Conservation (phyloP, 2,329 filamentous ascomycete species). For the Diplocarpon mali region DNA sequence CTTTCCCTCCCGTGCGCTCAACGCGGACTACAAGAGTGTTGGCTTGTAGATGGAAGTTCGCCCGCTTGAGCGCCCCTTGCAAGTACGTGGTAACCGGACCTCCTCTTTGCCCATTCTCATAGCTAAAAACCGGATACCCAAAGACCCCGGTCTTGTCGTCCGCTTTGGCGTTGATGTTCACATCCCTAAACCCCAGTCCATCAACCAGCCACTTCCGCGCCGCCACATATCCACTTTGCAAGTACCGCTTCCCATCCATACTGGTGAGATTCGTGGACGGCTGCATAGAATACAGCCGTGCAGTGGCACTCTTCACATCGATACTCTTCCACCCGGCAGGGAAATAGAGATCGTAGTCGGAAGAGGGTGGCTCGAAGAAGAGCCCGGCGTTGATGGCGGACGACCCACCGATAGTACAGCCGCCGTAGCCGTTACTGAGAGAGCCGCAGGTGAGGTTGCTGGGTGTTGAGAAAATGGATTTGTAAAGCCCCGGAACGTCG, state of each 20-base stretch:
- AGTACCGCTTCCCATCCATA: slow-evolving; percentile 53
- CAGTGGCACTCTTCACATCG: slow-evolving; percentile 48
- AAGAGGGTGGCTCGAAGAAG: slow-evolving; percentile 54
- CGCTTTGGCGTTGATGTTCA: slow-evolving; percentile 47
- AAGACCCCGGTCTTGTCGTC: slow-evolving; percentile 55
- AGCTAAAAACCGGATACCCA: slow-evolving; percentile 57
- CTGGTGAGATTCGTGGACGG: slow-evolving; percentile 58
- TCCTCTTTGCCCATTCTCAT: slow-evolving; percentile 51
- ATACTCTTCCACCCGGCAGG: slow-evolving; percentile 57
- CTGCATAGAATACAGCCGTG: slow-evolving; percentile 57
- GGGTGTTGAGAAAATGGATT: slow-evolving; percentile 35
- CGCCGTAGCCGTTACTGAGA: slow-evolving; percentile 35
- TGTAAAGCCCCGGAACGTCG: slow-evolving; percentile 41
- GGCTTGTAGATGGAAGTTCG: slow-evolving; percentile 57
- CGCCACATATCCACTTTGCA: slow-evolving; percentile 54
- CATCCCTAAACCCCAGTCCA: slow-evolving; percentile 35
- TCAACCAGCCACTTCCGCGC: slow-evolving; percentile 46
- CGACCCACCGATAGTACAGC: slow-evolving; percentile 55
- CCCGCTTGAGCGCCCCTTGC: slow-evolving; percentile 43
- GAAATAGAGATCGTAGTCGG: slow-evolving; percentile 64
- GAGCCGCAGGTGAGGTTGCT: slow-evolving; percentile 33
- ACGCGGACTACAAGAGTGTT: slow-evolving; percentile 57
- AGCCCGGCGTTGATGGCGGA: slow-evolving; percentile 50
- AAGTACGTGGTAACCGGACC: slow-evolving; percentile 65
- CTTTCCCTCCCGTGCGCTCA: slow-evolving; percentile 48